A percentile compares a stretch with the other conserved stretches of the same genome.
Conservation (phyloP, 768 basidiomycete species). For the Coprinellus aureogranulatus region DNA sequence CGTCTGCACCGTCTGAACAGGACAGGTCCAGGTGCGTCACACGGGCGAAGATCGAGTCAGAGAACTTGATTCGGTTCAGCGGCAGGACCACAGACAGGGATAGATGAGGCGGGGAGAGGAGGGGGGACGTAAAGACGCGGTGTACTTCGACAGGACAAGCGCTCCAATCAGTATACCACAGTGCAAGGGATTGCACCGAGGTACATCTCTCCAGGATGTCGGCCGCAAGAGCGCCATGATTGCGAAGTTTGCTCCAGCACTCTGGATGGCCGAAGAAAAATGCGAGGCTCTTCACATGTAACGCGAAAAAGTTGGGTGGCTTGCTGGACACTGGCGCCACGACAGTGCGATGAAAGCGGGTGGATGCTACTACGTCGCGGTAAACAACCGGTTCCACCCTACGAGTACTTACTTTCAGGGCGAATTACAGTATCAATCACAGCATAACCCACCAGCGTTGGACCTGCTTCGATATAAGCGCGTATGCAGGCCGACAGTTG, state of each 20-base stretch:
- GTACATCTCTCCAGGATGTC: neutral
- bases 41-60: neutral
- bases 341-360: neutral
- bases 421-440: too few relatives aligned
- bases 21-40: neutral
- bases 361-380: neutral
- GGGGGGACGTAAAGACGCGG: too few relatives aligned
- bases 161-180: neutral
- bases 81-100: neutral
- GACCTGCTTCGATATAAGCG: neutral
- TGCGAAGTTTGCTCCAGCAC: neutral
- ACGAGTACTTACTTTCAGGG: neutral
- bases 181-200: neutral
- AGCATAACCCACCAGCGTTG: neutral
- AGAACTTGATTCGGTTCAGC: neutral
- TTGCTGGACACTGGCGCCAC: neutral
- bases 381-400: conserved; percentile 1
- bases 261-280: too few relatives aligned
- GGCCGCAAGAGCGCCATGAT: too few relatives aligned
- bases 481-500: neutral
- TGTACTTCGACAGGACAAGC: neutral
- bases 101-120: neutral
- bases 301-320: neutral
- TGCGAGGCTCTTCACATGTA: neutral
- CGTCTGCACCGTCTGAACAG: neutral